Conservation (phyloP, 768 basidiomycete genomes). For the Saitozyma podzolica region DNA sequence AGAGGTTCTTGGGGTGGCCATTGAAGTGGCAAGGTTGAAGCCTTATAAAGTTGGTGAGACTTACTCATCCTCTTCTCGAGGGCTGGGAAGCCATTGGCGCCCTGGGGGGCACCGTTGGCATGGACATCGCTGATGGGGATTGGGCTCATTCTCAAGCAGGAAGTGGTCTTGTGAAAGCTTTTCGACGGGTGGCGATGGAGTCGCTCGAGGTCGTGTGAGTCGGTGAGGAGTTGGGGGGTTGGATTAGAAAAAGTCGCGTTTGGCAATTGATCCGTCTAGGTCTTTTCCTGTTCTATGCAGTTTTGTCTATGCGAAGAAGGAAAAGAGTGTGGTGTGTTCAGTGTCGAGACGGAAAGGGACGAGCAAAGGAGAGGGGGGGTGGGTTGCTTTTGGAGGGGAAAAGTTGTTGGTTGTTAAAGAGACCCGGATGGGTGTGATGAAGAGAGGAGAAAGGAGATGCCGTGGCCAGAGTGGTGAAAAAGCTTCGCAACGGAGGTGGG, state of each 20-base stretch:
- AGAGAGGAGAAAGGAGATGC: slow-evolving; percentile 11
- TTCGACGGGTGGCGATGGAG: slow-evolving; percentile 17
- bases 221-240: background rate
- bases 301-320: slow-evolving; percentile 4
- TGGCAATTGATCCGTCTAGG: background rate
- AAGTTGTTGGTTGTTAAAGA: background rate
- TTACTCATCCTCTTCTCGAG: slow-evolving; percentile 50
- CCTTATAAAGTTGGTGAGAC: slow-evolving; percentile 12
- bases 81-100: slow-evolving; percentile 32
- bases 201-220: slow-evolving; percentile 28
- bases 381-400: background rate
- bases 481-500: no score
- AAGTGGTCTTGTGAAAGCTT: no score
- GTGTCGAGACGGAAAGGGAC: background rate
- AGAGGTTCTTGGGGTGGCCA: background rate
- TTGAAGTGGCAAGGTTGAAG: background rate
- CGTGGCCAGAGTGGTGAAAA: slow-evolving; percentile 3
- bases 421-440: slow-evolving; percentile 3
- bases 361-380: slow-evolving; percentile 1
- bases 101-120: slow-evolving; percentile 18
- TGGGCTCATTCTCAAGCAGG: no score
- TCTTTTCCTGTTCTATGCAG: background rate
- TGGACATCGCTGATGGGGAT: slow-evolving; percentile 7
- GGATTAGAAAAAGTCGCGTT: background rate
- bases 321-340: slow-evolving; percentile 4